Base-by-base conservation (phyloP, 148 eudicot genomes). In the Tetragonia tetragonoides region DNA sequence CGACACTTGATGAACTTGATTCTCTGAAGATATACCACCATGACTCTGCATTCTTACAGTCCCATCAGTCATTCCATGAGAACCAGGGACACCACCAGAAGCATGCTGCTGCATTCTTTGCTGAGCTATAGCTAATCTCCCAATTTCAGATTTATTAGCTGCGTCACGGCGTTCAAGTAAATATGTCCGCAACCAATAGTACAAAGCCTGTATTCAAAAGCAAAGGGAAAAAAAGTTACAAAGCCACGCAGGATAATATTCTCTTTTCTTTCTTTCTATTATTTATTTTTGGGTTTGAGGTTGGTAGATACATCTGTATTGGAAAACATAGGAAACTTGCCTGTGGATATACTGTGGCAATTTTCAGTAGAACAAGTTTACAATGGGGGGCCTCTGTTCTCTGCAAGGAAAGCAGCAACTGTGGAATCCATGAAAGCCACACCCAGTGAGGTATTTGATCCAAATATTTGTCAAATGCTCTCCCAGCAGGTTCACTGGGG, bases 391-490 rank as follows among this genome's bases (percentile, higher is more conserved):
- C 94, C 88, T 95, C 99, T 70, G 94, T 77, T 82, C 97, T 89
- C 80, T 95, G 99, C 85, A 95, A 86, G 34, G 99, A 95, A 73
- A 95, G 91, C 76, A 95, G 86, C 63, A 95, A 83, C 82, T 95
- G 99, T 11, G 97, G 99, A 78, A 95, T 95, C 99, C 99, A 95
- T 77, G 99, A 91, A 76, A 95, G 95, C 99, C 99, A 95, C 68
- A 95, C 99, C 99, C 97, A 95, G 72, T 93, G 88, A 14, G 99
- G 99, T 82, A 95, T 80, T 80, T 95, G 95, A 51, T 95, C 99
- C 88, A 93, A 68, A 85, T 88, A 93, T 83, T 95, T 95, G 79
- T 95, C 98, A 83, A 95, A 95, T 56, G 98, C 87, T 85, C 87
- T 91, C 67, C 99, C 99, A 56, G 91, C 97, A 73, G 93, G 90